Base-by-base conservation (phyloP, 371 early-diverging fungal genomes). In the Amoeboaphelidium protococcarum region DNA sequence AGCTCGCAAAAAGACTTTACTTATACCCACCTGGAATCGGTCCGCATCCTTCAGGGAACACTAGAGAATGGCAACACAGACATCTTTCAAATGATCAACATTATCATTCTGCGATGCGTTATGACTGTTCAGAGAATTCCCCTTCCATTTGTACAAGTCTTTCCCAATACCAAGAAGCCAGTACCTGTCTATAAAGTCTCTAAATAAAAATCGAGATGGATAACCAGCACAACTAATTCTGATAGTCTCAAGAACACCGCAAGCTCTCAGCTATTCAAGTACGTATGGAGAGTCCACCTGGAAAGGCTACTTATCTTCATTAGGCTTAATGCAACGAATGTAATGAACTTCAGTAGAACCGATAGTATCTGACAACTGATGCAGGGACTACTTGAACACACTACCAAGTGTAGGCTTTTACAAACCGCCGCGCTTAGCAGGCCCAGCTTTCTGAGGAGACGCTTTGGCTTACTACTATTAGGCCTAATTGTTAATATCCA, bases 191-290 rank as follows among this genome's bases (percentile, higher is more conserved):
- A 78, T 79, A 58, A 99, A 98, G 51, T 97, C 96, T 40, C 69
- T 68, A 62, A 82, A 89, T 2, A 74, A 64, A 69, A 86, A 76
- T 47, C 95, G 72, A 3, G 82, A 74, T 21, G 99, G 99, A 63
- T 94, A 99, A 25, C 99, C 99, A 16, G 88, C 88, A 58, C 94
- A 84, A 59, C 83, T 82, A 59, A 99, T 99, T 40, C 92, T 77
- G 56, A 99, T 97, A 0, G 98, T 98, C 64, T 99, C 99, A 23
- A 99, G 59, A 16, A 99, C 97, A 73, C 99, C 99, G 66, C 98
- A 98, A 31, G 98, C 98, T 47, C 56, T 54, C 44, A 99, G 60
- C 65, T 99, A 98, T 25, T 80, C 63, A 3, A 98, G 65, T 13
- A 98, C 91, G 75, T 87, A 78, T 40, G 72, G 73, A 23, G 86